These are phyloP conservation scores for Babjeviella inositovora DNA, from an alignment of 805 yeast species.

Conservation along the genomic window DNA sequence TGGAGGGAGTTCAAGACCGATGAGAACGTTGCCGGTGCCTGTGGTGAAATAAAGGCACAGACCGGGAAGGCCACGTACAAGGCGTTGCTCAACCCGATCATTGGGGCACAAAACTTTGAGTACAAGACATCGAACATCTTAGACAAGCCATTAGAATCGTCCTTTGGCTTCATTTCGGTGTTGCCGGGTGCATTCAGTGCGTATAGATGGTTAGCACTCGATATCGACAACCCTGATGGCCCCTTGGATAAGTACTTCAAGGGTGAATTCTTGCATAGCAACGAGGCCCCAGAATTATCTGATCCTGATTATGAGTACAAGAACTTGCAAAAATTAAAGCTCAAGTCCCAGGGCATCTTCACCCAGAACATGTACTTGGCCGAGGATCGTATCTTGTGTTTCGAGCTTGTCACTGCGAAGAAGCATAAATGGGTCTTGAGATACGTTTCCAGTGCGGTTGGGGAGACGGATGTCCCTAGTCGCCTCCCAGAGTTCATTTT, in stretches of 20 bases:
- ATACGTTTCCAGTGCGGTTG: slow-evolving; percentile 78
- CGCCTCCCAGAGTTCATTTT: slow-evolving; percentile 71
- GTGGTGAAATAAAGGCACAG: slow-evolving; percentile 90
- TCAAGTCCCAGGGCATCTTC: slow-evolving; percentile 63
- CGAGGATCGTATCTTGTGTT: slow-evolving; percentile 90
- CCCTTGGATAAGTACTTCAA: slow-evolving; percentile 85
- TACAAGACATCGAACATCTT: slow-evolving; percentile 89
- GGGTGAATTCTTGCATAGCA: slow-evolving; percentile 65
- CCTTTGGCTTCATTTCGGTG: slow-evolving; percentile 88
- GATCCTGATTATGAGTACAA: slow-evolving; percentile 25
- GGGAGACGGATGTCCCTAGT: slow-evolving; percentile 94
- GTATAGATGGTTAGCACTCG: slow-evolving; percentile 69
- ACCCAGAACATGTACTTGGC: slow-evolving; percentile 95
- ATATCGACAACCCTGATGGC: slow-evolving; percentile 55
- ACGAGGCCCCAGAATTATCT: slow-evolving; percentile 27
- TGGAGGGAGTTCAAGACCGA: slow-evolving; percentile 77
- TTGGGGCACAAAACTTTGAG: slow-evolving; percentile 94
- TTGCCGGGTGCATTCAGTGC: slow-evolving; percentile 97
- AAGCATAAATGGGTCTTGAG: slow-evolving; percentile 61
- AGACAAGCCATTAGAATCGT: slow-evolving; percentile 92
- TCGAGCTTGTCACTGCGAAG: slow-evolving; percentile 79
- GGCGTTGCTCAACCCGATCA: slow-evolving; percentile 63
- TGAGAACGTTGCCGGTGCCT: slow-evolving; percentile 87
- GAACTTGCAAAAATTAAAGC: slow-evolving; percentile 18
- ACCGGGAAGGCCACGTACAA: slow-evolving; percentile 37